A percentile compares a stretch with the other conserved stretches of the same genome.
Conservation (phyloP, 1,139 yeast species). For the Candida albicans region DNA sequence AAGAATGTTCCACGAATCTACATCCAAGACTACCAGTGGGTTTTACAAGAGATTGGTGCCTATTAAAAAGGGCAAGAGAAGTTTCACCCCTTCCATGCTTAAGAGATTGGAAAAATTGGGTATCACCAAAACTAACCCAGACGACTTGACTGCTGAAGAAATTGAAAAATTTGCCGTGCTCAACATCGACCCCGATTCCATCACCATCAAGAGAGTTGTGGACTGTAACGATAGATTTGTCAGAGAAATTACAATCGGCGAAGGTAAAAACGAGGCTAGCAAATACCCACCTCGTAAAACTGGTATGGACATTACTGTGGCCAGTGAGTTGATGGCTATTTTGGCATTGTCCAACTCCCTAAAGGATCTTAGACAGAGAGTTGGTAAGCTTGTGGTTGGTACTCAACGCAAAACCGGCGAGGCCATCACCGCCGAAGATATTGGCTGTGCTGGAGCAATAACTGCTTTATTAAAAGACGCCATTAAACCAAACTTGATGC, state of each 20-base stretch:
- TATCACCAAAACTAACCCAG: constrained; percentile 65
- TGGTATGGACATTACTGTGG: constrained; percentile 82
- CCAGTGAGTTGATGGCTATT: constrained; percentile 81
- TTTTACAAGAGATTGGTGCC: constrained; percentile 74
- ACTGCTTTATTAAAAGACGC: constrained; percentile 79
- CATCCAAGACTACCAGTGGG: constrained; percentile 63
- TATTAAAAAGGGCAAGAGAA: constrained; percentile 61
- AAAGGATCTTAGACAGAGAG: constrained; percentile 66
- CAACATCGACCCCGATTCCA: constrained; percentile 70
- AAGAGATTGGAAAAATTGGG: constrained; percentile 64
- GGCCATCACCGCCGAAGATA: constrained; percentile 76
- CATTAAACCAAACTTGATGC: constrained; percentile 83
- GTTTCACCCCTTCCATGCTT: constrained; percentile 67
- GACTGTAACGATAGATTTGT: constrained; percentile 80
- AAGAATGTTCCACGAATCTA: constrained; percentile 75
- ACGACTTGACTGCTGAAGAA: constrained; percentile 67
- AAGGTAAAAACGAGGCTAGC: constrained; percentile 67
- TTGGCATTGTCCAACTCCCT: constrained; percentile 68
- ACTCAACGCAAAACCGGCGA: constrained; percentile 55
- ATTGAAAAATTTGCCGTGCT: constrained; percentile 60
- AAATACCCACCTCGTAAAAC: constrained; percentile 70
- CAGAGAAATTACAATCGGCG: constrained; percentile 72
- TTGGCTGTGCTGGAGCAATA: constrained; percentile 79
- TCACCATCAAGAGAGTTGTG: constrained; percentile 75
- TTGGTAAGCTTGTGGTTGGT: constrained; percentile 72